Evolutionary conservation across 2,329 filamentous ascomycete species (phyloP).

Genomic region (Sporothrix inflata): DNA sequence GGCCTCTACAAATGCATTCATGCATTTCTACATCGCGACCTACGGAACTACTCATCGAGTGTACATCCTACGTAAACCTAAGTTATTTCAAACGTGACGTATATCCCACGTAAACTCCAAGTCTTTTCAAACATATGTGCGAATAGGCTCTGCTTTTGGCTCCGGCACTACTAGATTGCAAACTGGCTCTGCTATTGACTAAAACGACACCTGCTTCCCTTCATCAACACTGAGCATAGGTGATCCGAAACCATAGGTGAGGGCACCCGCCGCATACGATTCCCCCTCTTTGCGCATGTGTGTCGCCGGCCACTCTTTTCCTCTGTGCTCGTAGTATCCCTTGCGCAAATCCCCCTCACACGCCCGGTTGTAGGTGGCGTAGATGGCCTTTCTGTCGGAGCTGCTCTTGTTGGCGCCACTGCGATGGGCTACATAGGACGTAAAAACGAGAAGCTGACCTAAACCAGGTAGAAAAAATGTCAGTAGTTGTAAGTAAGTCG

Average conservation of each 20-base stretch:
- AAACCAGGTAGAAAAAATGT: neutral
- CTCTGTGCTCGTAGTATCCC: slow-evolving; percentile 26
- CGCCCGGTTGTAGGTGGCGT: slow-evolving; percentile 24
- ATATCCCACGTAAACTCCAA: neutral
- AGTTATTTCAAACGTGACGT: neutral
- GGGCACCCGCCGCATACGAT: slow-evolving; percentile 22
- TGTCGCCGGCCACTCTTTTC: slow-evolving; percentile 25
- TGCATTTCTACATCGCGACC: too few relatives aligned
- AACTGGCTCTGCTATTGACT: neutral
- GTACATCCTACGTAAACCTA: too few relatives aligned
- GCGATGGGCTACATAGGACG: slow-evolving; percentile 25
- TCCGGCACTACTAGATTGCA: too few relatives aligned
- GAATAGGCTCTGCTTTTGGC: neutral
- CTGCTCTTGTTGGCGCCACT: slow-evolving; percentile 26
- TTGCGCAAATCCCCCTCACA: slow-evolving; percentile 24
- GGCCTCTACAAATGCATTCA: too few relatives aligned
- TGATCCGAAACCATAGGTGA: slow-evolving; percentile 26
- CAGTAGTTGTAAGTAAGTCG: neutral
- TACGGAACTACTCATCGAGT: too few relatives aligned
- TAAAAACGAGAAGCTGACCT: slow-evolving; percentile 26
- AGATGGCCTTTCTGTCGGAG: slow-evolving; percentile 25
- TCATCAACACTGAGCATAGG: slow-evolving; percentile 27
- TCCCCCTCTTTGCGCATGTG: slow-evolving; percentile 28
- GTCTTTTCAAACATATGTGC: neutral
- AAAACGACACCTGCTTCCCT: slow-evolving; percentile 8